These are phyloP conservation scores for Medicago lupulina DNA, from an alignment of 306 rosid genomes.

Conservation along the genomic window DNA sequence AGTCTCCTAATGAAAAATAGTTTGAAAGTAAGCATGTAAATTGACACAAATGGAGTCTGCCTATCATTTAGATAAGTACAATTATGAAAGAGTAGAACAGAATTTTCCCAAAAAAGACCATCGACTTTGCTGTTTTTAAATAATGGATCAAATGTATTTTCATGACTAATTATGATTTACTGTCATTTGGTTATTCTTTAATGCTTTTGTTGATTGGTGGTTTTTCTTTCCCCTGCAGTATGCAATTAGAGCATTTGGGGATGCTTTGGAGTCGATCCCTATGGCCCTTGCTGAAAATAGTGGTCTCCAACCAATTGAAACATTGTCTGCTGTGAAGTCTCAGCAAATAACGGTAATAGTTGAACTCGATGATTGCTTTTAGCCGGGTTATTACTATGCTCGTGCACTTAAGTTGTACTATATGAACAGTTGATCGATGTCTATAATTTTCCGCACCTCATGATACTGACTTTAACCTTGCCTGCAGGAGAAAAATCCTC, in stretches of 20 bases:
- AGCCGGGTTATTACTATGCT: background rate
- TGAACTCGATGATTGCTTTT: slow-evolving; percentile 1
- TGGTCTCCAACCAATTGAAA: slow-evolving; percentile 97
- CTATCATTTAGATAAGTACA: background rate
- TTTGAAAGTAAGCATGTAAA: background rate
- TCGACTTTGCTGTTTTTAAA: background rate
- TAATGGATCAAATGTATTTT: background rate
- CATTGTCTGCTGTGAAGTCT: slow-evolving; percentile 86
- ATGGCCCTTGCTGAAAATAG: slow-evolving; percentile 99
- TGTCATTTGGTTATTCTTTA: background rate
- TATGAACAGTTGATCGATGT: background rate
- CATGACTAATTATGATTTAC: background rate
- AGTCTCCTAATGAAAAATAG: background rate
- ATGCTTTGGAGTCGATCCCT: slow-evolving; percentile 86
- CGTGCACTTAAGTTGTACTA: background rate
- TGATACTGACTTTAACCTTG: slow-evolving; percentile 21
- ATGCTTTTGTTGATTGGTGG: slow-evolving; percentile 6
- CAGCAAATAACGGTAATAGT: slow-evolving; percentile 89
- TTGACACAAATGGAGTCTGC: background rate
- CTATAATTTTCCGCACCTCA: background rate
- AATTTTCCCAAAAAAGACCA: background rate
- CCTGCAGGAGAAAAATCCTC: slow-evolving; percentile 73
- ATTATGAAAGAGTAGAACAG: background rate
- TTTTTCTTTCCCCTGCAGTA: slow-evolving; percentile 61
- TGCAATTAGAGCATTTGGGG: slow-evolving; percentile 94